Percentiles rank a stretch among this genome's conserved stretches.
Conservation (phyloP, 148 eudicot species). For the Vaccinium myrtillus region DNA sequence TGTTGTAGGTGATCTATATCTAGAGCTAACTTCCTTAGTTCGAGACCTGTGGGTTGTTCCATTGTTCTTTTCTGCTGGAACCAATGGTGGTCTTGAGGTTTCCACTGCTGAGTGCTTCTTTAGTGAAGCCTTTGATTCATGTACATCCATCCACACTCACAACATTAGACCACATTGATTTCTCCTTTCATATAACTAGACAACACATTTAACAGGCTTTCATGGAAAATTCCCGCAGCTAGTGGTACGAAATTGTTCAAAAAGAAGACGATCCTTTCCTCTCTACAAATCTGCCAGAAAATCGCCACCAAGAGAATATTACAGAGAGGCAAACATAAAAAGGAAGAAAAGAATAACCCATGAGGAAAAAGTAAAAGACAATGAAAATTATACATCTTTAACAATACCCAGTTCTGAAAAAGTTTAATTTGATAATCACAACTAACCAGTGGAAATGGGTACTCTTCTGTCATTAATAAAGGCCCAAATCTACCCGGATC, state of each 20-base stretch:
- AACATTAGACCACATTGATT: constrained; percentile 52
- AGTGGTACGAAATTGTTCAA: constrained; percentile 24
- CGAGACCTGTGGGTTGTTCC: constrained; percentile 50
- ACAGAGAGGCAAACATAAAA: neutral
- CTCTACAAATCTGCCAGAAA: constrained; percentile 66
- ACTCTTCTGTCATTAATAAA: constrained; percentile 17
- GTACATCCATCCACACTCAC: constrained; percentile 75
- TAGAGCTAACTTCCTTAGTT: constrained; percentile 73
- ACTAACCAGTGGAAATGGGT: constrained; percentile 32
- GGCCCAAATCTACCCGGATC: constrained; percentile 47
- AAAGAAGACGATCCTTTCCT: constrained; percentile 47
- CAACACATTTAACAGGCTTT: constrained; percentile 28
- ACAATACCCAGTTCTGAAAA: constrained; percentile 47
- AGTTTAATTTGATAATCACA: constrained; percentile 31
- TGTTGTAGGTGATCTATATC: constrained; percentile 73
- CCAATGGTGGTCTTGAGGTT: constrained; percentile 45
- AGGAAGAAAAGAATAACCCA: constrained; percentile 23
- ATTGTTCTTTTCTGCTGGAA: constrained; percentile 59
- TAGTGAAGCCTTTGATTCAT: constrained; percentile 52
- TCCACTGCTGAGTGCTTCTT: constrained; percentile 51
- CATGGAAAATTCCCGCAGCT: constrained; percentile 24
- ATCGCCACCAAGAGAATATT: constrained; percentile 34
- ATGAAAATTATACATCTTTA: constrained; percentile 52
- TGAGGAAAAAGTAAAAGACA: constrained; percentile 33
- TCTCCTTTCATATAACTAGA: constrained; percentile 26